These are phyloP conservation scores for Adansonia digitata DNA, from an alignment of 345 rosid genomes.

Conservation along the genomic window DNA sequence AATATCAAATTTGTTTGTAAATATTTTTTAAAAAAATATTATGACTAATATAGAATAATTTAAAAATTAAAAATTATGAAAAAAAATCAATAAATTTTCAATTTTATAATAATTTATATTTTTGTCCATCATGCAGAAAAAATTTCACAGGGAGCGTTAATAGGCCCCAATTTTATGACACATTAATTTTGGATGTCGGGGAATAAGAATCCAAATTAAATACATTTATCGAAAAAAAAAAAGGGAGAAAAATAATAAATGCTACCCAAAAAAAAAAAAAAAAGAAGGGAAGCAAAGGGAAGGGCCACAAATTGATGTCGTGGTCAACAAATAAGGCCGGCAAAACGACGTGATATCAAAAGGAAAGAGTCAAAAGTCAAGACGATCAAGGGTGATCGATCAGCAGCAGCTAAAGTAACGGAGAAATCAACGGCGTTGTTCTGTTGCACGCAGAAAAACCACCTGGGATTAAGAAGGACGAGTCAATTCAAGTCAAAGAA, in stretches of 20 bases:
- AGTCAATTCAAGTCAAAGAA: slow-evolving; percentile 46
- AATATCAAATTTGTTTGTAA: too few relatives aligned
- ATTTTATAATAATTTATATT: background rate
- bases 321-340: background rate
- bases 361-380: slow-evolving; percentile 31
- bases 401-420: slow-evolving; percentile 29
- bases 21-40: too few relatives aligned
- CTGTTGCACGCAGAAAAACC: slow-evolving; percentile 32
- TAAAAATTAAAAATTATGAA: background rate
- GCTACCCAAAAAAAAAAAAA: too few relatives aligned
- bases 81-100: background rate
- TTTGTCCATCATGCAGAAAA: background rate
- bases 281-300: too few relatives aligned
- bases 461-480: slow-evolving; percentile 20
- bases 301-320: background rate
- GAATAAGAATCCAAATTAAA: background rate
- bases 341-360: background rate
- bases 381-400: background rate
- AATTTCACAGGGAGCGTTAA: background rate
- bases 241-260: too few relatives aligned
- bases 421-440: slow-evolving; percentile 36
- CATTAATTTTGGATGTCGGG: background rate
- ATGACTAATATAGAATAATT: too few relatives aligned
- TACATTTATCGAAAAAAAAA: background rate
- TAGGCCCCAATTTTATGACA: background rate